Conservation (phyloP, 768 basidiomycete species). For the Boletus rubescentipes region DNA sequence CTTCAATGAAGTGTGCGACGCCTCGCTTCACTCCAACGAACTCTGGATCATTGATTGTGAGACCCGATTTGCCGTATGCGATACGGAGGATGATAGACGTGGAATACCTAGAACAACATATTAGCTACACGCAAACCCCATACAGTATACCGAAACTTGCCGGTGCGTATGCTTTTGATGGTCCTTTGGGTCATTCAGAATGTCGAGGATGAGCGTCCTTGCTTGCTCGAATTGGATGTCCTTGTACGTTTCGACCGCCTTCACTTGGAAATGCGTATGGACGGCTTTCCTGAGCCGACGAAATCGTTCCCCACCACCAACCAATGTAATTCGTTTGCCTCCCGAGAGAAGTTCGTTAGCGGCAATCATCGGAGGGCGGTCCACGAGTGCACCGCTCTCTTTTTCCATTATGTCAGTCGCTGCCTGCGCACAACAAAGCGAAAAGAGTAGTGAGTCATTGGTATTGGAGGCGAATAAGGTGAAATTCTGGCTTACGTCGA, state of each 20-base stretch:
- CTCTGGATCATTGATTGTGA: constrained; percentile 22
- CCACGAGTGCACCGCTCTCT: constrained; percentile 50
- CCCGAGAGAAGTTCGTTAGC: constrained; percentile 55
- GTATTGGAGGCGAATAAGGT: neutral
- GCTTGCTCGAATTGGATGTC: constrained; percentile 42
- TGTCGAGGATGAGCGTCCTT: constrained; percentile 21
- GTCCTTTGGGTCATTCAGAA: constrained; percentile 31
- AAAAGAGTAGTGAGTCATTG: too few relatives aligned
- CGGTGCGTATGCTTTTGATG: constrained; percentile 45
- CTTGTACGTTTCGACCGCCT: constrained; percentile 43
- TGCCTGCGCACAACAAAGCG: constrained; percentile 32
- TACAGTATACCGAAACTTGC: constrained; percentile 37
- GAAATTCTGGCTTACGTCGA: constrained; percentile 12
- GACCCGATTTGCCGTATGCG: constrained; percentile 23
- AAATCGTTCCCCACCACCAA: constrained; percentile 49
- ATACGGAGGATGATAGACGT: constrained; percentile 26
- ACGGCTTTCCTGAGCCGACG: constrained; percentile 55
- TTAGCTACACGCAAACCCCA: neutral
- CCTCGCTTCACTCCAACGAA: constrained; percentile 18
- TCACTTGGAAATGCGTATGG: constrained; percentile 53
- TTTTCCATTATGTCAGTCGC: constrained; percentile 64
- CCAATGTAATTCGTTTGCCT: constrained; percentile 51
- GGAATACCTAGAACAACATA: constrained; percentile 23
- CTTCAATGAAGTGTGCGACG: constrained; percentile 27
- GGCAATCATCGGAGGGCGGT: constrained; percentile 51